These are phyloP conservation scores for Termitomyces sp. DNA, from an alignment of 1,284 basidiomycete genomes.

Conservation along the genomic window DNA sequence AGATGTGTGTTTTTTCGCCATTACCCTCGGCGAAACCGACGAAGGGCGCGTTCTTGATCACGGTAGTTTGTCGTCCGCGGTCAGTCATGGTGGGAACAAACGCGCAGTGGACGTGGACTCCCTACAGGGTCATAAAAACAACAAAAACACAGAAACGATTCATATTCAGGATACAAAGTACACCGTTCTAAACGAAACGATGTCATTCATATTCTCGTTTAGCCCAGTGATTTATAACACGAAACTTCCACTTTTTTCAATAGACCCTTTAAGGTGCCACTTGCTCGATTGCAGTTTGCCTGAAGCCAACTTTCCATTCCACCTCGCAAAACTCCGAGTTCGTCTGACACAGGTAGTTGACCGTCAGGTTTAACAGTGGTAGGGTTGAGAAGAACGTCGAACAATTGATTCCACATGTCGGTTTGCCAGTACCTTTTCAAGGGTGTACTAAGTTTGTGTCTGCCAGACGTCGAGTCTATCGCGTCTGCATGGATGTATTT, in stretches of 20 bases:
- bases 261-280: constrained; percentile 80
- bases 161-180: neutral
- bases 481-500: constrained; percentile 83
- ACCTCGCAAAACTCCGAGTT: constrained; percentile 58
- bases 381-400: constrained; percentile 87
- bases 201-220: neutral
- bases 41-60: constrained; percentile 82
- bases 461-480: constrained; percentile 33
- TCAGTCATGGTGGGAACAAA: constrained; percentile 27
- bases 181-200: neutral
- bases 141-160: neutral
- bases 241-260: constrained; percentile 74
- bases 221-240: constrained; percentile 23
- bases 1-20: constrained; percentile 77
- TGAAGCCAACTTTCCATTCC: constrained; percentile 90
- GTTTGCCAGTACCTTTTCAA: constrained; percentile 96
- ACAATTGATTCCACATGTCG: constrained; percentile 81
- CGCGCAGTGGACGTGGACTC: too few species aligned
- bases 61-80: constrained; percentile 57
- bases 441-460: constrained; percentile 68
- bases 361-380: constrained; percentile 47
- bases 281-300: constrained; percentile 77
- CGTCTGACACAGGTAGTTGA: constrained; percentile 65
- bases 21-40: constrained; percentile 83
- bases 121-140: too few species aligned